Base-by-base conservation (phyloP, 306 rosid species). In the Sechiopsis laciniata region DNA sequence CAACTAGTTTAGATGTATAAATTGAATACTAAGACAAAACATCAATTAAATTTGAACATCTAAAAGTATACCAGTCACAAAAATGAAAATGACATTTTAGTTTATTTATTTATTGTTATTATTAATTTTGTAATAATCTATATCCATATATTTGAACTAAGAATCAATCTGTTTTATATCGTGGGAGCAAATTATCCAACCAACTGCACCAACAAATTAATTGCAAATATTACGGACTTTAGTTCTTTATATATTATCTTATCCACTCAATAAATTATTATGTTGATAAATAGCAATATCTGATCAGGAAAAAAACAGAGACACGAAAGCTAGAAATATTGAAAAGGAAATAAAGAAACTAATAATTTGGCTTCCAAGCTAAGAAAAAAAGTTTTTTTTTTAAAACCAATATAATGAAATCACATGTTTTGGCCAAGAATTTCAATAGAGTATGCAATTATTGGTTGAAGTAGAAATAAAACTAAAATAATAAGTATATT, bases 351-450 rank as follows among this genome's bases (percentile, higher is more conserved):
- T 0, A 0, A 40, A 40, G 24, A 65, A 65, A 17, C 50, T 65
- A 65, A 65, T 21, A 10, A 17, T 0, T 65, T 65, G 5, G 37
- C 37, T 65, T 65, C 11, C 71, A 65, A 65, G 53, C 45, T 10
- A 11, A 40, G 71, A 37, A 40, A 65, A 40, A 40, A 6, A 8
- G 46, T 0, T 40, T 40, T 40, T 0, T 40, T 2, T 32, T 32
- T 32, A 32, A 32, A 32, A 32, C 2, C 35, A 2, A 10, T 40
- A 29, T 10, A 7, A 11, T 57, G 35, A 40, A 64, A 64, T 35
- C 70, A 64, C 70, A 64, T 64, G 70, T 64, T 64, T n/a, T 65
- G 53, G 40, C 53, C 54, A 40, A 65, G 5, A 65, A 65, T 40
- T 42, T 5, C 52, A 10, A 37, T 6, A 48, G 70, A 8, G 24